A percentile compares a stretch with the other conserved stretches of the same genome.
Conservation (phyloP, 176 grass and related monocot species). For the Bolboschoenus planiculmis region DNA sequence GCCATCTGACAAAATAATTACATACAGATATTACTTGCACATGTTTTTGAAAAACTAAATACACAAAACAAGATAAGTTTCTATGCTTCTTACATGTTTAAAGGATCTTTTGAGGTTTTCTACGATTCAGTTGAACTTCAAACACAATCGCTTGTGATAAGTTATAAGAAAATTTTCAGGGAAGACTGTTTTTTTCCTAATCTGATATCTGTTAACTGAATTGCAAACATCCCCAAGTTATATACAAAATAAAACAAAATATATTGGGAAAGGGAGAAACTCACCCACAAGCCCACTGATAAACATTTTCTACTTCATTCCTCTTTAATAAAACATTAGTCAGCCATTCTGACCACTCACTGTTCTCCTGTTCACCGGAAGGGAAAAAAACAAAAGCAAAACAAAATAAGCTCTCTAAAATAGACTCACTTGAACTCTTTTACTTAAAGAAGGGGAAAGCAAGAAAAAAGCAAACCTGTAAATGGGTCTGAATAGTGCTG, state of each 20-base stretch:
- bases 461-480: conserved; percentile 50
- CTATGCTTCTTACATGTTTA: neutral
- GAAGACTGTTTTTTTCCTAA: neutral
- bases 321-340: conserved; percentile 53
- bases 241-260: neutral
- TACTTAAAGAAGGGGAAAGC: neutral
- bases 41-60: conserved; percentile 1
- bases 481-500: conserved; percentile 49
- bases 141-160: neutral
- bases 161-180: neutral
- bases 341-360: conserved; percentile 79
- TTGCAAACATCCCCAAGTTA: neutral
- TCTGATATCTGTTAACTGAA: neutral
- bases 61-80: neutral
- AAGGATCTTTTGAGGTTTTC: neutral
- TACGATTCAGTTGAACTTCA: neutral
- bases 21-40: neutral
- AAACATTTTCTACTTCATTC: conserved; percentile 89
- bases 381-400: conserved; percentile 16
- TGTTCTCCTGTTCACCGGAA: conserved; percentile 52
- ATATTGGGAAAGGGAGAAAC: conserved; percentile 26
- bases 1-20: neutral
- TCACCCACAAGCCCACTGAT: conserved; percentile 95
- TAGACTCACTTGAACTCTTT: neutral
- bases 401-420: conserved; percentile 2